Evolutionary conservation across 352 stramenopile species (phyloP), one percentile per base, ranked within the genome.

Genomic region (Phytophthora sojae): DNA sequence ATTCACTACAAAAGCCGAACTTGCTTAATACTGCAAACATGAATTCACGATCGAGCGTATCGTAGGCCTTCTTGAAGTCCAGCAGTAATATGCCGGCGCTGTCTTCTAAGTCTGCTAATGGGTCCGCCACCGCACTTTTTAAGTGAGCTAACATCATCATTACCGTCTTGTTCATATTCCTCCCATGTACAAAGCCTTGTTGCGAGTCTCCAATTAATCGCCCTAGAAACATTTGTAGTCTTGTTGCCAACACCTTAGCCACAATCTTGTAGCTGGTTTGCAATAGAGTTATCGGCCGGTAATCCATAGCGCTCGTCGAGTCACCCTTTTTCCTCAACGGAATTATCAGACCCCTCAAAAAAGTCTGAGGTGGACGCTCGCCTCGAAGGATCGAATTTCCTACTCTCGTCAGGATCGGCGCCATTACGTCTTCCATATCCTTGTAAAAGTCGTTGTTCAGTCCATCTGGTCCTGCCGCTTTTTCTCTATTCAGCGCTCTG

Each of bases 51-150:
- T n/a, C n/a, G n/a, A n/a, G n/a, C n/a, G n/a, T n/a, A n/a, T n/a
- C n/a, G 30, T 61, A 68, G 1, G 35, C 61, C 39, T 68, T 68
- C 12, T 42, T 9, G 35, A 42, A 42, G 35, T 42, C 35, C 12
- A 42, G 6, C 8, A 42, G 35, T 15, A 42, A 42, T 2, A 42
- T 42, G 8, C 35, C 35, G 2, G 35, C 35, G 8, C 12, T 42
- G 35, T 14, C 35, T 11, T 9, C 12, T 1, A 14, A 42, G 2
- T 42, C 35, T 42, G 2, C 35, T 14, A 42, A 4, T 1, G 8
- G 7, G 35, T 42, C 12, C 4, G 26, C 26, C 26, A 29, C 35
- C 35, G 35, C 12, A 15, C 35, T 14, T 11, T 42, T 9, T 42
- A 14, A 42, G 7, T 15, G 7, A 14, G 35, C 12, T 15, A 42